phyloP scores from a whole-genome alignment of 208 protist genomes.

The Leishmania amazonensis region DNA sequence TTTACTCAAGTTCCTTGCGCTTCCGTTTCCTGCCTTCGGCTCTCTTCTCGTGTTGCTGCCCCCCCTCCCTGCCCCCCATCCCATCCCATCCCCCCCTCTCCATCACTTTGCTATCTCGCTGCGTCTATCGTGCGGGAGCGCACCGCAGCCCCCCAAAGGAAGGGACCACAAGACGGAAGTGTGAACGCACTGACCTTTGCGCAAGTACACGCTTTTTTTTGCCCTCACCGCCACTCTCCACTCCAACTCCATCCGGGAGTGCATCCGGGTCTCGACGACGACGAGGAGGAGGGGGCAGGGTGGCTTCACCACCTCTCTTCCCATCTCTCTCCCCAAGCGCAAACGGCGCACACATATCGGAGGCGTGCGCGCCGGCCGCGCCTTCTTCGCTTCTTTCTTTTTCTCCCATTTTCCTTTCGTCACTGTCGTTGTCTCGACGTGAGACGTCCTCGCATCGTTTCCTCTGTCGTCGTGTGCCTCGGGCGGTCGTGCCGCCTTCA shows the following conservation, averaged over 20 bases:
- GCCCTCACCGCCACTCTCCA: not conserved
- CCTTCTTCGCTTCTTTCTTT: slow-evolving; percentile 1
- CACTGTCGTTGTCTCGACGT: not conserved
- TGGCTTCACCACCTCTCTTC: not conserved
- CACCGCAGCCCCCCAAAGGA: too few species aligned
- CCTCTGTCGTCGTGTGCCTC: not conserved
- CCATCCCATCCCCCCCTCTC: not conserved
- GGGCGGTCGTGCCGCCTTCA: not conserved
- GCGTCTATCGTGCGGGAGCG: not conserved
- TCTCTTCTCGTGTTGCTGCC: not conserved
- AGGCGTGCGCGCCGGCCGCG: not conserved
- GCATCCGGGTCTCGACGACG: not conserved
- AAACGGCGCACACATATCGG: too few species aligned
- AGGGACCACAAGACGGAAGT: not conserved
- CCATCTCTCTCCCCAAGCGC: too few species aligned
- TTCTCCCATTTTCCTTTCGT: not conserved
- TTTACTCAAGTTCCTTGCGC: not conserved
- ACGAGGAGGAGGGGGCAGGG: not conserved
- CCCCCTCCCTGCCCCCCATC: not conserved
- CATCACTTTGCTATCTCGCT: not conserved
- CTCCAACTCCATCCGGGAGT: not conserved
- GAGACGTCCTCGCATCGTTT: not conserved
- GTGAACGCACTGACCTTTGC: not conserved
- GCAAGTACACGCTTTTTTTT: not conserved
- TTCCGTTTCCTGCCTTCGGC: not conserved